Conservation (phyloP, 345 rosid genomes). For the Kandelia obovata region DNA sequence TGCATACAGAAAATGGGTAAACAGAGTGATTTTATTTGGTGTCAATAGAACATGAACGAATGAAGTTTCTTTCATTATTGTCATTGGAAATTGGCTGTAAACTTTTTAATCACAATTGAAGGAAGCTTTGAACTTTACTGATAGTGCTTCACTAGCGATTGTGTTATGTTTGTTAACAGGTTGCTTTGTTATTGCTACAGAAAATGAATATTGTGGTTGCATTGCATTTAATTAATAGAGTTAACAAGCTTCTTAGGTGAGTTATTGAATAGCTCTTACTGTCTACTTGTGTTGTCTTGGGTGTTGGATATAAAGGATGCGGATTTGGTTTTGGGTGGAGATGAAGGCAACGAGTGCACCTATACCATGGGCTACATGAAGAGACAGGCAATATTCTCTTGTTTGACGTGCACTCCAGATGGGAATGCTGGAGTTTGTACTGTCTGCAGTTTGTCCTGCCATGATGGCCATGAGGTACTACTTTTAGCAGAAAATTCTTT, state of each 20-base stretch:
- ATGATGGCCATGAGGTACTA: constrained; percentile 92
- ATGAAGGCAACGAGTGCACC: constrained; percentile 93
- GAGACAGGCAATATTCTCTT: constrained; percentile 93
- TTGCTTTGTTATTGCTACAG: too few species aligned
- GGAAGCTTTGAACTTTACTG: too few species aligned
- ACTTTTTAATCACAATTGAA: too few species aligned
- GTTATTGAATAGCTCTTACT: not conserved
- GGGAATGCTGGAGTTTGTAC: constrained; percentile 95
- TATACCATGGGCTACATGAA: constrained; percentile 78
- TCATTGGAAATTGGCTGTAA: too few species aligned
- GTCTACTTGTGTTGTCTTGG: constrained; percentile 1
- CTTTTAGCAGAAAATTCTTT: not conserved
- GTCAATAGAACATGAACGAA: too few species aligned
- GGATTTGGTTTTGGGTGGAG: constrained; percentile 96
- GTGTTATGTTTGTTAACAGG: too few species aligned
- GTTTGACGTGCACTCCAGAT: constrained; percentile 85
- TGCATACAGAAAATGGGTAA: too few species aligned
- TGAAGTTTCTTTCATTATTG: too few species aligned
- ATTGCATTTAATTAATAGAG: not conserved
- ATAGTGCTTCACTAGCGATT: too few species aligned
- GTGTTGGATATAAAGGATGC: constrained; percentile 52
- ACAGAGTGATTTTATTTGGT: too few species aligned
- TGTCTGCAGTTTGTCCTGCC: constrained; percentile 91
- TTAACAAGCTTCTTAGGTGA: not conserved
- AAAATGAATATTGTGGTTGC: too few species aligned